Percentiles rank a stretch among this genome's conserved stretches.
Conservation (phyloP, 2,329 filamentous ascomycete genomes). For the Pseudopithomyces maydicus region DNA sequence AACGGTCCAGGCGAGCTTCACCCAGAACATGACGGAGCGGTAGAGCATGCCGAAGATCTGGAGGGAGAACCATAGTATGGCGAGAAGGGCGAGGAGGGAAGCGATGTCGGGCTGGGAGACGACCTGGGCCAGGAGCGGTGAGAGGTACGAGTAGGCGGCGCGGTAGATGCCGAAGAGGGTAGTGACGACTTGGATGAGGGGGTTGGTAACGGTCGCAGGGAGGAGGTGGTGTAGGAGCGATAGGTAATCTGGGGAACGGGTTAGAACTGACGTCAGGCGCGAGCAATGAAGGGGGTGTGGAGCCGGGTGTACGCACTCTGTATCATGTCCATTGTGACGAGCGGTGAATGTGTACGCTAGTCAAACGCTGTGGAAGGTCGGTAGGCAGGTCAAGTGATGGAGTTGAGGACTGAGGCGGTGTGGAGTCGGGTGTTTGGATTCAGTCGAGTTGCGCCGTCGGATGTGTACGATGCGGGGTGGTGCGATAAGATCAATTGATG, state of each 20-base stretch:
- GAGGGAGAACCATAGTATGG: conserved; percentile 67
- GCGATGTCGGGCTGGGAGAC: conserved; percentile 51
- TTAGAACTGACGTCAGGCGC: conserved; percentile 12
- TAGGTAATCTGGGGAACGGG: conserved; percentile 35
- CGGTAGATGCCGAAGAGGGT: conserved; percentile 33
- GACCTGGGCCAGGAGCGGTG: conserved; percentile 33
- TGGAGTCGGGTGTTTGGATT: neutral
- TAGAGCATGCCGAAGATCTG: conserved; percentile 72
- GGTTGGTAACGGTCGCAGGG: conserved; percentile 36
- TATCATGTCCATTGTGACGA: conserved; percentile 35
- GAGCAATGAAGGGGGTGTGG: neutral
- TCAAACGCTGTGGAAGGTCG: neutral
- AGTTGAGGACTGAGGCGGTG: neutral
- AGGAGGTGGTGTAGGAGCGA: conserved; percentile 37
- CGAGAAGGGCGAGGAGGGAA: conserved; percentile 60
- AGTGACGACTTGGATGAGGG: conserved; percentile 35
- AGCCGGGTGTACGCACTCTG: conserved; percentile 21
- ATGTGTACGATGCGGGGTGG: neutral
- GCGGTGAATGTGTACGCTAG: neutral
- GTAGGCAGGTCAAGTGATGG: neutral
- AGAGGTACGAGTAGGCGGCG: conserved; percentile 35
- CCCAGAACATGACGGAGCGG: conserved; percentile 77
- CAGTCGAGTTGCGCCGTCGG: neutral
- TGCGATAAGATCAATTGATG: neutral
- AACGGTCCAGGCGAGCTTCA: conserved; percentile 67